Evolutionary conservation across 768 basidiomycete genomes (phyloP), one percentile per base, ranked within the genome.

Genomic region (Hericium erinaceus): DNA sequence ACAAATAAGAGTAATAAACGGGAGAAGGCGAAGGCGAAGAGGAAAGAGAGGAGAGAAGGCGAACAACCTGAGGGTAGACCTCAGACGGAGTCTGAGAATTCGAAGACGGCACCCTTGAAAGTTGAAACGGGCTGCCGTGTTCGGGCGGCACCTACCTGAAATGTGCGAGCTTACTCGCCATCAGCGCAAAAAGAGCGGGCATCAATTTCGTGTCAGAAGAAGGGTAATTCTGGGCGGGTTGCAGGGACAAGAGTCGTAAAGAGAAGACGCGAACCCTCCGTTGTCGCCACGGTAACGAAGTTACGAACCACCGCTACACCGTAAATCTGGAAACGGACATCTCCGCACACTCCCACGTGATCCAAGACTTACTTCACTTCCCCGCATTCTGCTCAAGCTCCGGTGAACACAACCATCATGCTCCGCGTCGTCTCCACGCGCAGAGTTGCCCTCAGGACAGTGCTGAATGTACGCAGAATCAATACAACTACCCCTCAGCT

Each of bases 381-480:
- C 54, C 54, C 40, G 46, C 50, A 68, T 54, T 60, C 69, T 69
- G 44, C 49, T 33, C 44, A 46, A 46, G 44, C 20, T 46, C 44
- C 44, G 33, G 44, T 46, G 12, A 9, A 18, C n/a, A 18, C 44
- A 20, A 46, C 40, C 24, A 55, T 28, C 20, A 67, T 66, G 64
- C n/a, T 68, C 54, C 59, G 60, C 10, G 26, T 50, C 20, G 18
- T 58, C 38, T 41, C 18, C 3, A 56, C 52, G 16, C 61, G 52
- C 33, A 44, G 39, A 33, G 54, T 38, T 24, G 15, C 46, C 58
- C 26, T 16, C 18, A 41, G 58, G 18, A 46, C 46, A 24, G 48
- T 15, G 6, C 53, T 59, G n/a, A 55, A n/a, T 54, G 18, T 44
- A 46, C n/a, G 64, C 38, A 16, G 56, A 12, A 52, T 72, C 39